phyloP scores from a whole-genome alignment of 2,329 filamentous ascomycete species.

The Alternaria ethzedia region DNA sequence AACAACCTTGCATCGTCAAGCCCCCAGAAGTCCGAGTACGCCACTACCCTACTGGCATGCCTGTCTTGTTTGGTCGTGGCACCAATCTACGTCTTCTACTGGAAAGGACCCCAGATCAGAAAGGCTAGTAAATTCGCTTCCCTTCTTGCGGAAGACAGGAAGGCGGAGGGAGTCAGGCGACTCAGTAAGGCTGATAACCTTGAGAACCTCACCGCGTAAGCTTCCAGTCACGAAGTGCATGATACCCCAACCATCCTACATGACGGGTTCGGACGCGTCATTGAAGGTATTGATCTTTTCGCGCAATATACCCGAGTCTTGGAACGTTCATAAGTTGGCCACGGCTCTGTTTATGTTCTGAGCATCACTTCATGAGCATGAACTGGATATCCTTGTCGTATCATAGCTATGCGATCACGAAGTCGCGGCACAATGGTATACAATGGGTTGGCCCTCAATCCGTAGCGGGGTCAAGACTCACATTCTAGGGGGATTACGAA shows the following conservation, averaged over 20 bases:
- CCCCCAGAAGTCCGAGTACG: slow-evolving; percentile 53
- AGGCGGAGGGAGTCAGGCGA: slow-evolving; percentile 22
- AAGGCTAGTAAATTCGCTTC: slow-evolving; percentile 60
- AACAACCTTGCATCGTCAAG: slow-evolving; percentile 39
- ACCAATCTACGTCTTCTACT: slow-evolving; percentile 54
- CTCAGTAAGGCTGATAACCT: slow-evolving; percentile 30
- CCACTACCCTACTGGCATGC: slow-evolving; percentile 61
- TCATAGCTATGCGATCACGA: background rate
- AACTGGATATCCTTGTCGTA: background rate
- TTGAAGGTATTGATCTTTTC: background rate
- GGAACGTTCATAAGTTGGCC: background rate
- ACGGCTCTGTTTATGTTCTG: background rate
- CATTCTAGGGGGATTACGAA: background rate
- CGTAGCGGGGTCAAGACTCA: background rate
- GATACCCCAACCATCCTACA: background rate
- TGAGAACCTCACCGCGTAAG: slow-evolving; percentile 15
- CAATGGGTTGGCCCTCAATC: background rate
- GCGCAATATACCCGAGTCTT: background rate
- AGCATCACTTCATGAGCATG: background rate
- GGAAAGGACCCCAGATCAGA: slow-evolving; percentile 61
- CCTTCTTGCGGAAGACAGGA: slow-evolving; percentile 32
- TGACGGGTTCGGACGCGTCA: background rate
- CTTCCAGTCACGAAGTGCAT: background rate
- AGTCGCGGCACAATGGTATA: background rate
- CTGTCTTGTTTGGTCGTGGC: slow-evolving; percentile 53